These are phyloP conservation scores for Mycena sp. DNA, from an alignment of 1,284 basidiomycete species.

Conservation along the genomic window DNA sequence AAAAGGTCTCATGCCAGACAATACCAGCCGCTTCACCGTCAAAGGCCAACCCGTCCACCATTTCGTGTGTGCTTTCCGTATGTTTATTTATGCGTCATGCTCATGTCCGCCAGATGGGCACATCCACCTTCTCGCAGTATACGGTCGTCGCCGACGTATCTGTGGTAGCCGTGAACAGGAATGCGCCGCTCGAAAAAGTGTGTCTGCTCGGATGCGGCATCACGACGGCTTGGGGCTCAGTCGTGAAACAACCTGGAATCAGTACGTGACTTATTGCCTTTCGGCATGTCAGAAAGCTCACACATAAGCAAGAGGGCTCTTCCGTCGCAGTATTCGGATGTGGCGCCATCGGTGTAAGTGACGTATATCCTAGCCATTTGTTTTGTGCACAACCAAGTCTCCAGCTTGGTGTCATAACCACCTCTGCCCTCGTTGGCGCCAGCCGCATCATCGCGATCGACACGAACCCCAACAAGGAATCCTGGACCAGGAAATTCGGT, in stretches of 20 bases:
- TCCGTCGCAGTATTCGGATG: constrained; percentile 95
- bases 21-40: constrained; percentile 90
- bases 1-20: constrained; percentile 97
- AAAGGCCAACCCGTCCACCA: constrained; percentile 91
- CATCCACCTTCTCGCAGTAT: constrained; percentile 98
- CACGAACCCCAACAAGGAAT: constrained; percentile 86
- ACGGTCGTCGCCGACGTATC: constrained; percentile 98
- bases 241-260: constrained; percentile 82
- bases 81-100: constrained; percentile 7
- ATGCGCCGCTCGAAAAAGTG: constrained; percentile 92
- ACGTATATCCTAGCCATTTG: background rate
- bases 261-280: constrained; percentile 50
- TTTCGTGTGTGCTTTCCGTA: constrained; percentile 71
- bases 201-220: constrained; percentile 97
- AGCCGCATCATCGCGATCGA: constrained; percentile 94
- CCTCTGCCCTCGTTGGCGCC: constrained; percentile 82
- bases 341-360: constrained; percentile 84
- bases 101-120: constrained; percentile 83
- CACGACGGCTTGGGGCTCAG: constrained; percentile 96
- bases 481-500: constrained; percentile 94
- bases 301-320: constrained; percentile 67
- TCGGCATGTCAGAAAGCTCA: background rate
- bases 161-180: constrained; percentile 88
- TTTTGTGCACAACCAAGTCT: too few species aligned
- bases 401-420: constrained; percentile 86